Percentiles rank a stretch among this genome's conserved stretches.
Evolutionary conservation across 352 stramenopile genomes (phyloP).

Genomic region (Phytopythium kandeliae): DNA sequence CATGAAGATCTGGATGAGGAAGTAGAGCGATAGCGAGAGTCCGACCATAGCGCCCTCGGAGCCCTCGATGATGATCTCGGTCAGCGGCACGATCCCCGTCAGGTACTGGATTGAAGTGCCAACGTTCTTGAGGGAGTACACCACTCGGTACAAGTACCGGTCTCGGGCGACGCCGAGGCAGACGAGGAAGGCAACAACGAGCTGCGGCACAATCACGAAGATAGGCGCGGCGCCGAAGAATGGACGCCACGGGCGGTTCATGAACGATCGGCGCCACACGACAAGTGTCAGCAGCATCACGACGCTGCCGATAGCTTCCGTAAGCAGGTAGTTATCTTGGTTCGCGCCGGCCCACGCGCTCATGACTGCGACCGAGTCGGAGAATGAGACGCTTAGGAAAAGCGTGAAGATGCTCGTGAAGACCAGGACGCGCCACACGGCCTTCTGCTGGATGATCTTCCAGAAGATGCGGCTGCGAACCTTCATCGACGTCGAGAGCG

Average conservation of each 20-base stretch:
- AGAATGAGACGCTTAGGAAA: conserved; percentile 31
- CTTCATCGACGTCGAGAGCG: conserved; percentile 31
- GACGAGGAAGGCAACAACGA: conserved; percentile 18
- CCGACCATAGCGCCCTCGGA: conserved; percentile 49
- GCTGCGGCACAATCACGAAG: conserved; percentile 21
- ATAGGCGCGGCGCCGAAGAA: conserved; percentile 23
- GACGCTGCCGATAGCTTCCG: conserved; percentile 16
- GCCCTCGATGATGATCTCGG: conserved; percentile 55
- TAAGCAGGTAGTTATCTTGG: conserved; percentile 17
- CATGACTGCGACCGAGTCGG: conserved; percentile 14
- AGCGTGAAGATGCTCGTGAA: conserved; percentile 43
- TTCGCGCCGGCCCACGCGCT: conserved; percentile 19
- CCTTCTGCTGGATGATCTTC: conserved; percentile 53
- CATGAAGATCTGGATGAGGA: conserved; percentile 40
- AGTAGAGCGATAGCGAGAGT: conserved; percentile 45
- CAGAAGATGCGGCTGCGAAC: conserved; percentile 31
- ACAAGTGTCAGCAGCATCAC: conserved; percentile 16
- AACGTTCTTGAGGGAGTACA: conserved; percentile 19
- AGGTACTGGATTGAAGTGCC: conserved; percentile 16
- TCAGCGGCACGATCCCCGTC: conserved; percentile 28
- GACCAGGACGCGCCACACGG: conserved; percentile 32
- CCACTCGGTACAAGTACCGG: conserved; percentile 20
- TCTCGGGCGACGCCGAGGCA: conserved; percentile 23
- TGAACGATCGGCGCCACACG: conserved; percentile 31
- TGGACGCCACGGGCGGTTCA: conserved; percentile 32